Percentiles rank a stretch among this genome's conserved stretches.
These are phyloP conservation scores for Beauveria sp. DNA, from an alignment of 2,329 filamentous ascomycete species.

Conservation along the genomic window DNA sequence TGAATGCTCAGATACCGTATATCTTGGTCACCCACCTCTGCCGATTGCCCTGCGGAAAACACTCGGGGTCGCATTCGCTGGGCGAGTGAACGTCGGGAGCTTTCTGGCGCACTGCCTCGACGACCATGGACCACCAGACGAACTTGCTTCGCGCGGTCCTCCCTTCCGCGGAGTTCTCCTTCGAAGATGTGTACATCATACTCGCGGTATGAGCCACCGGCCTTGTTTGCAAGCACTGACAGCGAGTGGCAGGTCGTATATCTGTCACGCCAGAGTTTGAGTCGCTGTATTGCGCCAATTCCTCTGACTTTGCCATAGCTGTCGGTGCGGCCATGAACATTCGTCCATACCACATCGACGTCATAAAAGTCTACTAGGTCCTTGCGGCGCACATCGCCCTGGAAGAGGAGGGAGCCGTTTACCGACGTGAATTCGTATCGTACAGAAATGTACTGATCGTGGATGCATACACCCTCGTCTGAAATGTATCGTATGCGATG, in stretches of 20 bases:
- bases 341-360: constrained; percentile 45
- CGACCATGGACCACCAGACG: constrained; percentile 34
- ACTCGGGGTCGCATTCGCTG: constrained; percentile 34
- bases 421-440: constrained; percentile 44
- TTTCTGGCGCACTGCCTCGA: constrained; percentile 32
- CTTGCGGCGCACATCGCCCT: constrained; percentile 40
- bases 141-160: constrained; percentile 38
- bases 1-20: constrained; percentile 43
- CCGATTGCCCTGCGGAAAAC: constrained; percentile 23
- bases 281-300: constrained; percentile 42
- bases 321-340: constrained; percentile 41
- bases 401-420: constrained; percentile 40
- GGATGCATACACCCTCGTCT: constrained; percentile 37
- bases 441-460: constrained; percentile 40
- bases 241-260: constrained; percentile 40
- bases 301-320: constrained; percentile 42
- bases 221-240: constrained; percentile 40
- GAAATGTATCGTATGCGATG: constrained; percentile 42
- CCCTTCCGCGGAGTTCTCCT: constrained; percentile 35
- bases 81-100: constrained; percentile 32
- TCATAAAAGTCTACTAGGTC: constrained; percentile 45
- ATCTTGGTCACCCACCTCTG: constrained; percentile 25
- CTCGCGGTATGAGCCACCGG: constrained; percentile 38
- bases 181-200: constrained; percentile 42
- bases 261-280: constrained; percentile 45